A percentile compares a stretch with the other conserved stretches of the same genome.
Evolutionary conservation across 2,329 filamentous ascomycete species (phyloP).

Genomic region (Fusarium drepaniforme): DNA sequence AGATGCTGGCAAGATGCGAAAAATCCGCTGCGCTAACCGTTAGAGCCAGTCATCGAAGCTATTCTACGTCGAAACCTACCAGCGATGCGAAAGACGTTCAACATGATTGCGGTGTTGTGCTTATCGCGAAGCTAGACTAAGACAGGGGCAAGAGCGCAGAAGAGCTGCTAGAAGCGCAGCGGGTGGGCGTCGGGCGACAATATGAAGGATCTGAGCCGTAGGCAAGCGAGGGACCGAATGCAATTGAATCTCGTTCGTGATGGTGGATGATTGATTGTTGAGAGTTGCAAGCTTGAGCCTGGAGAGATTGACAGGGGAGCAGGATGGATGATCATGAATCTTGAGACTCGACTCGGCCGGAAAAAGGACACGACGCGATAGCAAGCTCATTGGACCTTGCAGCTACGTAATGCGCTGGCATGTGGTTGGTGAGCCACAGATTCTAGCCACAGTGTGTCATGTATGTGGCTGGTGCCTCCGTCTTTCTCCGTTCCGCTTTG

Average conservation of each 20-base stretch:
- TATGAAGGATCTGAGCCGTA: slow-evolving; percentile 17
- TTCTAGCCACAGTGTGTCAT: background rate
- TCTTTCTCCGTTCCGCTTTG: background rate
- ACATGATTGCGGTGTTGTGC: slow-evolving; percentile 53
- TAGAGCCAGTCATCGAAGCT: slow-evolving; percentile 18
- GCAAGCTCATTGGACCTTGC: slow-evolving; percentile 45
- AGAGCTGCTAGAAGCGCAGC: slow-evolving; percentile 37
- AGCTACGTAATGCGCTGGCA: slow-evolving; percentile 34
- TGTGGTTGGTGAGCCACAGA: slow-evolving; percentile 23
- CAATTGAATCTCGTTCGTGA: slow-evolving; percentile 34
- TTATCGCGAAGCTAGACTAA: slow-evolving; percentile 27
- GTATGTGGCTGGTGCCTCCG: slow-evolving; percentile 11
- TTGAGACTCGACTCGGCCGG: slow-evolving; percentile 35
- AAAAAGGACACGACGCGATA: slow-evolving; percentile 50
- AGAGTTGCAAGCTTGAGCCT: slow-evolving; percentile 17
- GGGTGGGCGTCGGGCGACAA: slow-evolving; percentile 31
- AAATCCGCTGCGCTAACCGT: slow-evolving; percentile 78
- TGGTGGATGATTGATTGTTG: slow-evolving; percentile 22
- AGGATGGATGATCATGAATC: slow-evolving; percentile 40
- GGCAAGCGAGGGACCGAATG: slow-evolving; percentile 7
- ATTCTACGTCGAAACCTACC: slow-evolving; percentile 55
- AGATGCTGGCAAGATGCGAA: slow-evolving; percentile 93
- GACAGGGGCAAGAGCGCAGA: slow-evolving; percentile 7
- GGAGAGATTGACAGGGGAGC: slow-evolving; percentile 38
- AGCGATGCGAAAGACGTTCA: slow-evolving; percentile 70